These are phyloP conservation scores for Rhypophila decipiens DNA, from an alignment of 495 filamentous ascomycete genomes.

Conservation along the genomic window DNA sequence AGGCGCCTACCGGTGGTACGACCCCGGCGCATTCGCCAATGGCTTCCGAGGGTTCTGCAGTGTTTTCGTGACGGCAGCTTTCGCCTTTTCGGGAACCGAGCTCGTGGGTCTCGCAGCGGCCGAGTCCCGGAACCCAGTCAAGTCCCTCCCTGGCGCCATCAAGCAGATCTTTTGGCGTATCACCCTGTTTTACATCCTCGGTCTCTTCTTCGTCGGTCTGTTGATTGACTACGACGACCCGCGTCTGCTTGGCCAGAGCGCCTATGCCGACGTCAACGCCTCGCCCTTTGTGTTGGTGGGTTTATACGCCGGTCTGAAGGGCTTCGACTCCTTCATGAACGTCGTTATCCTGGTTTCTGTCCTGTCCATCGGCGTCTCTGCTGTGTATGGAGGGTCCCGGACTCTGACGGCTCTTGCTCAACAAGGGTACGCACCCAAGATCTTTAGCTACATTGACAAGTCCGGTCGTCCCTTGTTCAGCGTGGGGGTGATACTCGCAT, in stretches of 20 bases:
- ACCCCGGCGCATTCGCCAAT: constrained; percentile 66
- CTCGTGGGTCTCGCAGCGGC: constrained; percentile 68
- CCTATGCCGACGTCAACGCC: constrained; percentile 47
- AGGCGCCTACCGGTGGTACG: constrained; percentile 58
- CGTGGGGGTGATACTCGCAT: constrained; percentile 37
- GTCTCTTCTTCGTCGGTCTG: constrained; percentile 67
- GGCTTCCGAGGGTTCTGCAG: constrained; percentile 67
- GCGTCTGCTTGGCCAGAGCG: constrained; percentile 44
- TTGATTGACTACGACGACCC: constrained; percentile 55
- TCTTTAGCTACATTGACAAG: constrained; percentile 54
- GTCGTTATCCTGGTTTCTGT: constrained; percentile 66
- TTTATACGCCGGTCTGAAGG: constrained; percentile 55
- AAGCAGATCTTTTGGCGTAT: constrained; percentile 75
- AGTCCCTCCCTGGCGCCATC: constrained; percentile 57
- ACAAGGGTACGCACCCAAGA: constrained; percentile 49
- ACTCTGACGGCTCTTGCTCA: constrained; percentile 60
- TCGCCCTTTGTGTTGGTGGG: constrained; percentile 74
- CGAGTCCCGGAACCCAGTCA: constrained; percentile 59
- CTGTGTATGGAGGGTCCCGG: constrained; percentile 62
- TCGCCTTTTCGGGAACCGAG: constrained; percentile 68
- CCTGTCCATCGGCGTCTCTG: constrained; percentile 60
- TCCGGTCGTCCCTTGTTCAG: constrained; percentile 52
- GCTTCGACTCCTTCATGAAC: constrained; percentile 68
- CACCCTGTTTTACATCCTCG: constrained; percentile 65
- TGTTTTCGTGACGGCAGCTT: constrained; percentile 69